Conservation (phyloP, 2,329 filamentous ascomycete genomes). For the Verticillium longisporum region DNA sequence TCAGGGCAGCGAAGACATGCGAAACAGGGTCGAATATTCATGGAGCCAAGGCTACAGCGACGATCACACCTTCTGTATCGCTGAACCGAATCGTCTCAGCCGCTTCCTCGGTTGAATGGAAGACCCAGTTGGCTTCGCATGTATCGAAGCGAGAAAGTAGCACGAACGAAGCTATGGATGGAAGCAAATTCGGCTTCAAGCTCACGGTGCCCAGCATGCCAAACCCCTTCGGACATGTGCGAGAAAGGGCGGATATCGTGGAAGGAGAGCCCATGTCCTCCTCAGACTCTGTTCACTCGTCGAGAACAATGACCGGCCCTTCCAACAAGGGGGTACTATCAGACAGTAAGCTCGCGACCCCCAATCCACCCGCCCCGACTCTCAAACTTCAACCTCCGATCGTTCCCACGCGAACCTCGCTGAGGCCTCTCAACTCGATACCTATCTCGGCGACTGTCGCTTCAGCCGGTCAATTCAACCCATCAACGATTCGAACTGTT, state of each 20-base stretch:
- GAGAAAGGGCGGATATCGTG: slow-evolving; percentile 44
- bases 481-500: background rate
- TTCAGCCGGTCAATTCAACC: background rate
- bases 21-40: background rate
- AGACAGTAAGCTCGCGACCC: background rate
- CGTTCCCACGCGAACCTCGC: background rate
- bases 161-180: slow-evolving; percentile 1
- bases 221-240: slow-evolving; percentile 30
- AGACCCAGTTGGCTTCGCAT: slow-evolving; percentile 45
- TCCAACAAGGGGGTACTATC: background rate
- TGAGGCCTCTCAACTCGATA: background rate
- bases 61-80: slow-evolving; percentile 17
- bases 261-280: slow-evolving; percentile 20
- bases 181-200: slow-evolving; percentile 2
- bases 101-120: slow-evolving; percentile 47
- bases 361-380: background rate
- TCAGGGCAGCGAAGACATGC: background rate
- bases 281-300: background rate
- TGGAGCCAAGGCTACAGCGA: background rate
- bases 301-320: background rate
- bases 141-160: slow-evolving; percentile 36
- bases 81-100: slow-evolving; percentile 29
- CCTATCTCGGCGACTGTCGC: background rate
- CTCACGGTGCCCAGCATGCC: slow-evolving; percentile 13
- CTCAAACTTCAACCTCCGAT: background rate